phyloP scores from a whole-genome alignment of 805 yeast genomes.

The Sugiyamaella americana region DNA sequence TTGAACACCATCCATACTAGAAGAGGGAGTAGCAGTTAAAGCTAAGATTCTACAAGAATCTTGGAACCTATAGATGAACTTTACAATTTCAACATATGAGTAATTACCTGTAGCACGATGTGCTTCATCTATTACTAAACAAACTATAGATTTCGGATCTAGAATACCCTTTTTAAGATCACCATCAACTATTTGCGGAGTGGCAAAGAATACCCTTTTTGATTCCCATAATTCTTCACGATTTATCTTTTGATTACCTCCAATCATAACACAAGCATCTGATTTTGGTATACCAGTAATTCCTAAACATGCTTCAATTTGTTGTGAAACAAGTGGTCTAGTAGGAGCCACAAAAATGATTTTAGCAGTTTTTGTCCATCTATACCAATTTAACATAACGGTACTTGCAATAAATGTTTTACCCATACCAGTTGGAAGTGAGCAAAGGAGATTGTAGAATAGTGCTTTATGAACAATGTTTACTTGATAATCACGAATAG shows the following conservation, averaged over 20 bases:
- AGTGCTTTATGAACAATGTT: slow-evolving; percentile 70
- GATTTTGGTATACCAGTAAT: slow-evolving; percentile 75
- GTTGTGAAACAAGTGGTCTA: slow-evolving; percentile 92
- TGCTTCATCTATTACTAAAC: slow-evolving; percentile 90
- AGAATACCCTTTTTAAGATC: slow-evolving; percentile 71
- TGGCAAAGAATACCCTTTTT: slow-evolving; percentile 80
- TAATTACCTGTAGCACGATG: slow-evolving; percentile 89
- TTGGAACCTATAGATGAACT: slow-evolving; percentile 54
- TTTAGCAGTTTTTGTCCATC: slow-evolving; percentile 79
- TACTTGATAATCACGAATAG: slow-evolving; percentile 81
- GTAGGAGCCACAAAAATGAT: slow-evolving; percentile 97
- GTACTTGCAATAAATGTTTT: slow-evolving; percentile 94
- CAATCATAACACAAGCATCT: slow-evolving; percentile 69
- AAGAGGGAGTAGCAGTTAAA: slow-evolving; percentile 92
- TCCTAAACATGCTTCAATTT: slow-evolving; percentile 84
- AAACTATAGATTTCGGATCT: slow-evolving; percentile 66
- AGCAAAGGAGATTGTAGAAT: slow-evolving; percentile 70
- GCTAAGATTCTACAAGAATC: slow-evolving; percentile 72
- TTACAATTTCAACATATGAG: slow-evolving; percentile 80
- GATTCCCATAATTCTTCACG: slow-evolving; percentile 73
- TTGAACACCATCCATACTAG: slow-evolving; percentile 83
- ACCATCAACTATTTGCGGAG: slow-evolving; percentile 94
- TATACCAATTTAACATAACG: slow-evolving; percentile 79
- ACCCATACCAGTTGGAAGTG: slow-evolving; percentile 96
- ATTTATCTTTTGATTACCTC: slow-evolving; percentile 36